Evolutionary conservation across 2,329 filamentous ascomycete species (phyloP), one percentile per base, ranked within the genome.

Genomic region (Achaetomium macrosporum): DNA sequence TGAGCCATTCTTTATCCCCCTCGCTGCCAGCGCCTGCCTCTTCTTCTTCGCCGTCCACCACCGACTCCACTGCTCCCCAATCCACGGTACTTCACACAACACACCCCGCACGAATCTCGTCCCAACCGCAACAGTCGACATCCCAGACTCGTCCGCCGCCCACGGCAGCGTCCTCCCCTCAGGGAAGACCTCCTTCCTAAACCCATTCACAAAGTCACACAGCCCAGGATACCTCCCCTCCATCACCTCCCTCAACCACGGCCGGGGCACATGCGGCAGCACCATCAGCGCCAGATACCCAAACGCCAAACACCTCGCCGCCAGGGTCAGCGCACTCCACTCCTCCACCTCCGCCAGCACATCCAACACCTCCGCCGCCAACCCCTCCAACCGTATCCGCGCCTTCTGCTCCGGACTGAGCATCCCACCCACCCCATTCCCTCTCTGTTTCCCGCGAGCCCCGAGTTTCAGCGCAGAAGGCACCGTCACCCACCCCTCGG

Each of bases 271-370:
- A 15, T 66, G 64, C 8, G 68, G 67, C 44, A 65, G 54, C 17
- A 86, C 73, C 73, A 93, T 87, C 46, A 96, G 71, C 2, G 82
- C 78, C 35, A 97, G 73, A 66, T 95, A 95, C 11, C 85, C 93
- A 62, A 89, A 81, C 0, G 83, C 84, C 43, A 96, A 68, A 65
- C 88, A 96, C 68, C 96, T 50, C 6, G 57, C 42, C 11, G 19
- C 63, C 1, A 71, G 65, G 9, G 71, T 69, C 81, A 82, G 1
- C 73, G 77, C 17, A 84, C 74, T 33, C 88, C 73, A 36, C 2
- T 60, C 55, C 42, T 60, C 55, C 42, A 57, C 57, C 47, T 83
- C 77, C 49, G 83, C 78, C 15, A 96, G 66, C 1, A 90, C 87
- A 33, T 81, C 78, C 47, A 95, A 81, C 61, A 89, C 86, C 57